Base-by-base conservation (phyloP, 169 alveolate species). In the Neospora caninum region DNA sequence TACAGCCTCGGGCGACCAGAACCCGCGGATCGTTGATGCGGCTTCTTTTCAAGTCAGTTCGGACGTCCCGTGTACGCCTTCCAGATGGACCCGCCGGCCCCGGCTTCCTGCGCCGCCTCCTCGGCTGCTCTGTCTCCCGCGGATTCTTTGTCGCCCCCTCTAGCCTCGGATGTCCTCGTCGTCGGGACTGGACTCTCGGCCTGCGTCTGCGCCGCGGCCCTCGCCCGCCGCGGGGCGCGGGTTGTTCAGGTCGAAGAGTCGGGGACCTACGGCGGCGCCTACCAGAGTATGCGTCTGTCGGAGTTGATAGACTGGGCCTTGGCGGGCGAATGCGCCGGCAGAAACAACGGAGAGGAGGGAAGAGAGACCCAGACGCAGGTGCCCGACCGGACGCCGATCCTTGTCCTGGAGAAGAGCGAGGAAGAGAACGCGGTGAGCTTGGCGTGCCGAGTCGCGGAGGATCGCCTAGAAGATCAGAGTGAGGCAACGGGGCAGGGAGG, bases 111-210 rank as follows among this genome's bases (percentile, higher is more conserved):
- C 58, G 58, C 13, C 22, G 58, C 58, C 58, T 49, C 58, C 58
- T 49, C 58, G 4, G 22, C 58, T 7, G 58, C 58, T 49, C 22
- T 49, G 4, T 13, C 86, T 25, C 31, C 86, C 31, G 27, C 86
- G 1, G 22, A n/a, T 78, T 78, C 86, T 78, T n/a, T 43, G 1
- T 20, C 86, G 20, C n/a, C 45, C 31, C 42, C 86, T 38, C 45
- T 78, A 4, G 39, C 45, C 31, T 78, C 89, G 38, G 89, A 82
- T 25, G 89, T 82, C 31, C 89, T 82, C n/a, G 41, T 82, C 0
- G 89, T 82, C 25, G 89, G 89, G 18, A 82, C 89, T 7, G 89
- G 89, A 0, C 38, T 82, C 0, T 29, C 89, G 18, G 89, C 67
- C 9, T 82, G 89, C 25, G 13, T 82, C 38, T 41, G 69, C 67